Conservation (phyloP, 352 stramenopile species). For the Globisporangium canariense region DNA sequence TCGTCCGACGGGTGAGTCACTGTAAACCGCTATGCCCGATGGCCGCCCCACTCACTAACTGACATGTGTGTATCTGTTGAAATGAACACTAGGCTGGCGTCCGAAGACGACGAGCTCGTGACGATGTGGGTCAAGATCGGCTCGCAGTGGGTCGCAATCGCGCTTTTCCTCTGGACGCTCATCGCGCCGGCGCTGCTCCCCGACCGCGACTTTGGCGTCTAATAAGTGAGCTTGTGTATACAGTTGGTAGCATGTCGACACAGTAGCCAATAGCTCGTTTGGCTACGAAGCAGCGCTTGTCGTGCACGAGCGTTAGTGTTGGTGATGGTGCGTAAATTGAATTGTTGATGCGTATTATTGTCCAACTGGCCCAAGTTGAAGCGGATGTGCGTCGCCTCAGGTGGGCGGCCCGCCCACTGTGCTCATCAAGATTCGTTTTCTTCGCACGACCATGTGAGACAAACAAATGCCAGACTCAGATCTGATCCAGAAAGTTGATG, state of each 20-base stretch:
- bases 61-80: background rate
- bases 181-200: slow-evolving; percentile 90
- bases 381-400: background rate
- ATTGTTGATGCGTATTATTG: background rate
- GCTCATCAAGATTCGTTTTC: too few species aligned
- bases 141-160: slow-evolving; percentile 89
- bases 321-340: too few species aligned
- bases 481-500: slow-evolving; percentile 5
- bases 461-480: slow-evolving; percentile 10
- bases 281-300: background rate
- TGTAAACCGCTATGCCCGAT: too few species aligned
- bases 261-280: background rate
- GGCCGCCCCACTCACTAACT: background rate
- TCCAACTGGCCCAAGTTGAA: background rate
- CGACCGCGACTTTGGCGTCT: slow-evolving; percentile 84
- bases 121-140: slow-evolving; percentile 95
- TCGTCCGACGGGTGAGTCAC: slow-evolving; percentile 29
- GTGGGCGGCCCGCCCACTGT: background rate
- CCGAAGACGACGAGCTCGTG: slow-evolving; percentile 48
- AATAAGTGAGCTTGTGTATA: background rate
- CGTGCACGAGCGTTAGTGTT: too few species aligned
- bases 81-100: slow-evolving; percentile 13
- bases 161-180: slow-evolving; percentile 94
- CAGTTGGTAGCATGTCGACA: background rate
- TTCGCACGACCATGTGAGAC: background rate